phyloP scores from a whole-genome alignment of 1,284 basidiomycete genomes.

The Phellopilus nigrolimitatus region DNA sequence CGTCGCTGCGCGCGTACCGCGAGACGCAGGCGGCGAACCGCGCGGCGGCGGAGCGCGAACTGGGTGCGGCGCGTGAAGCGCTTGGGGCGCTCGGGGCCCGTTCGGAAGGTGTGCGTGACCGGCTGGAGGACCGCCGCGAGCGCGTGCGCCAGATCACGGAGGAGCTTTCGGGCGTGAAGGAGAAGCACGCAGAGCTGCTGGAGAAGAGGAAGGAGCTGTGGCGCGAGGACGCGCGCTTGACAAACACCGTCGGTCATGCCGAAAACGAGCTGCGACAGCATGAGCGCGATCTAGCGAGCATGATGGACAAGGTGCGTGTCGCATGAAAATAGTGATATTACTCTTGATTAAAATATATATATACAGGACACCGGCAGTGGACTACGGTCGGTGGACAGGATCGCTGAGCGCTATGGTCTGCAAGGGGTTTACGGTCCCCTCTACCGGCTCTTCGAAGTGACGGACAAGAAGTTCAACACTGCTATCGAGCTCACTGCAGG shows the following conservation, averaged over 20 bases:
- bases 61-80: constrained; percentile 40
- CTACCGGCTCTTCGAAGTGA: constrained; percentile 90
- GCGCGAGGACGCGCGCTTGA: constrained; percentile 90
- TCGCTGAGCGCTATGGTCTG: constrained; percentile 70
- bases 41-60: constrained; percentile 42
- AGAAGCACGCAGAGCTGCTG: constrained; percentile 64
- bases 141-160: constrained; percentile 66
- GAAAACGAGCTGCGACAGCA: constrained; percentile 76
- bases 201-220: constrained; percentile 91
- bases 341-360: background rate
- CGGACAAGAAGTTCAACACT: constrained; percentile 86
- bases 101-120: constrained; percentile 58
- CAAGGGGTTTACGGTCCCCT: constrained; percentile 89
- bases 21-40: constrained; percentile 47
- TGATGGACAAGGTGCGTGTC: constrained; percentile 89
- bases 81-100: constrained; percentile 55
- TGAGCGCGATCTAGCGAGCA: constrained; percentile 76
- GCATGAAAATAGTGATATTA: background rate
- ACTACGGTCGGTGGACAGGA: constrained; percentile 78
- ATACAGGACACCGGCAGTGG: constrained; percentile 84
- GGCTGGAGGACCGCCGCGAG: constrained; percentile 74
- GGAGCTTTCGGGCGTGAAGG: constrained; percentile 61
- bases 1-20: constrained; percentile 57
- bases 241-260: constrained; percentile 72
- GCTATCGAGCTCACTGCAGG: constrained; percentile 95